Percentiles rank a stretch among this genome's conserved stretches.
Evolutionary conservation across 1,139 yeast genomes (phyloP).

Genomic region (Oligophagozyma castellii): DNA sequence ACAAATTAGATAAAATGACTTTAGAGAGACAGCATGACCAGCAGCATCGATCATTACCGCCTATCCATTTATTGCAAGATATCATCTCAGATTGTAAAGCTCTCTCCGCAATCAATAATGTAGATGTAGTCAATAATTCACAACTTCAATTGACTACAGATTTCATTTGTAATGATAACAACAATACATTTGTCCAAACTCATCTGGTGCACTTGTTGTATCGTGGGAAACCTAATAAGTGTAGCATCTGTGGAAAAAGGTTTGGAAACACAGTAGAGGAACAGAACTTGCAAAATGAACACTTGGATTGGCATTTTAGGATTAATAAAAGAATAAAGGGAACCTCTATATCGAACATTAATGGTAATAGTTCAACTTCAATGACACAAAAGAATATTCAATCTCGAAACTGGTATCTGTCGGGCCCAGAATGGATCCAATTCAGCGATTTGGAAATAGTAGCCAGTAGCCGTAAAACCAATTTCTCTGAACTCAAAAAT

Average conservation of each 20-base stretch:
- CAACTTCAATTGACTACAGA: conserved; percentile 19
- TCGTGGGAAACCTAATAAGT: conserved; percentile 52
- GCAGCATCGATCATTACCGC: conserved; percentile 11
- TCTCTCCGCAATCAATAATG: conserved; percentile 16
- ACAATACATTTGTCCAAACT: conserved; percentile 14
- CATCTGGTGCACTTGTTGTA: conserved; percentile 21
- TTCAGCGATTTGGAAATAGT: conserved; percentile 53
- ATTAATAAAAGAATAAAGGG: conserved; percentile 66
- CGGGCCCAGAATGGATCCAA: conserved; percentile 58
- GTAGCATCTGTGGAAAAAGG: conserved; percentile 83
- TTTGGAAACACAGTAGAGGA: conserved; percentile 56
- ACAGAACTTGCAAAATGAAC: conserved; percentile 40
- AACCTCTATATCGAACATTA: conserved; percentile 5
- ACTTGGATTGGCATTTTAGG: conserved; percentile 94
- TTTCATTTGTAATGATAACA: conserved; percentile 11
- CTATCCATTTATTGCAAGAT: conserved; percentile 14
- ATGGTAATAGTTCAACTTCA: conserved; percentile 28
- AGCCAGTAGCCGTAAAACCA: conserved; percentile 19
- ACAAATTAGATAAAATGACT: conserved; percentile 7
- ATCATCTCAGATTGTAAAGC: conserved; percentile 22
- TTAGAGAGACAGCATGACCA: conserved; percentile 3
- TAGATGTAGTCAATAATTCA: conserved; percentile 20
- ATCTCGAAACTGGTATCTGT: conserved; percentile 73
- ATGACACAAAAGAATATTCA: conserved; percentile 29
- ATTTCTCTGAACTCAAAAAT: neutral